Evolutionary conservation across 2,329 filamentous ascomycete genomes (phyloP).

Genomic region (Penicillium frequentans): DNA sequence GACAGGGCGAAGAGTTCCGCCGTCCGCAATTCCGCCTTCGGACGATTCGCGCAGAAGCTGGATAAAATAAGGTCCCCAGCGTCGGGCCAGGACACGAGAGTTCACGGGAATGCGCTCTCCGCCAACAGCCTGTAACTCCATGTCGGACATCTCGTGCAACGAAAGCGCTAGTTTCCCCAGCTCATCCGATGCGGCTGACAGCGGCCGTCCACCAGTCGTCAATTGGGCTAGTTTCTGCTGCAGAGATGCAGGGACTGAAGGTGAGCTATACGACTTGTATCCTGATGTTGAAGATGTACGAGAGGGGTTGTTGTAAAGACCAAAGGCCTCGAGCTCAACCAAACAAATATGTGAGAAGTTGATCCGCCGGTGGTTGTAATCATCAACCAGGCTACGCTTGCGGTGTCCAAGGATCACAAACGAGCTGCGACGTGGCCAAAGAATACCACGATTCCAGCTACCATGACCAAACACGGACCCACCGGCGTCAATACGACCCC

Average conservation of each 20-base stretch:
- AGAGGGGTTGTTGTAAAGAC: slow-evolving; percentile 92
- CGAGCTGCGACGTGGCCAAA: slow-evolving; percentile 91
- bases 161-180: slow-evolving; percentile 77
- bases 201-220: slow-evolving; percentile 72
- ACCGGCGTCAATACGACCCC: slow-evolving; percentile 94
- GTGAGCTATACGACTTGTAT: slow-evolving; percentile 78
- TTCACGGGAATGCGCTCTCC: slow-evolving; percentile 93
- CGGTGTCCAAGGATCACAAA: slow-evolving; percentile 95
- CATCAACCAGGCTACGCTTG: slow-evolving; percentile 89
- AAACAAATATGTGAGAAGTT: slow-evolving; percentile 97
- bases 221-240: slow-evolving; percentile 49
- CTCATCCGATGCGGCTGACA: slow-evolving; percentile 78
- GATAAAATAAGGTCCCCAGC: slow-evolving; percentile 97
- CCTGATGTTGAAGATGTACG: slow-evolving; percentile 74
- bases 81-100: slow-evolving; percentile 78
- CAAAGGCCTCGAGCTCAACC: slow-evolving; percentile 95
- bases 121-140: slow-evolving; percentile 91
- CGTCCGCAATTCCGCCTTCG: slow-evolving; percentile 69
- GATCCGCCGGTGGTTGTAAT: slow-evolving; percentile 96
- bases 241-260: slow-evolving; percentile 60
- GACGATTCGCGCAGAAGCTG: slow-evolving; percentile 80
- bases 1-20: slow-evolving; percentile 70
- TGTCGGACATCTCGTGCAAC: slow-evolving; percentile 85
- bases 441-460: slow-evolving; percentile 92
- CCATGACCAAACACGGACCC: slow-evolving; percentile 93